Evolutionary conservation across 1,284 basidiomycete genomes (phyloP).

Genomic region (Ustilago sp.): DNA sequence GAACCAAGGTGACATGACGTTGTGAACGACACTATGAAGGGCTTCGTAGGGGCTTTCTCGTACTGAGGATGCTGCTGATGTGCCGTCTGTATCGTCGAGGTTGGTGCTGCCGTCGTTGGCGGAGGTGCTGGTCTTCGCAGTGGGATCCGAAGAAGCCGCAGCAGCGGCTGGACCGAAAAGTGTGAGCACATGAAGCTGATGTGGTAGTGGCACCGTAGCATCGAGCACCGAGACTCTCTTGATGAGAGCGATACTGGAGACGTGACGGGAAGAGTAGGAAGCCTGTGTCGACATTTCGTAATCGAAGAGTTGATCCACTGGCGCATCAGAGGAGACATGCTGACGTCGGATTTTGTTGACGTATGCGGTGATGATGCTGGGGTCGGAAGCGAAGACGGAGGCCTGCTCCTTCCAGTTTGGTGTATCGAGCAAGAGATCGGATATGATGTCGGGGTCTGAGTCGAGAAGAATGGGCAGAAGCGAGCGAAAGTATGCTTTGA

Average conservation of each 20-base stretch:
- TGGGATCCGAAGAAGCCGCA: slow-evolving; percentile 59
- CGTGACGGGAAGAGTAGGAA: slow-evolving; percentile 82
- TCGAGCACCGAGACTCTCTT: slow-evolving; percentile 89
- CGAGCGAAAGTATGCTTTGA: slow-evolving; percentile 48
- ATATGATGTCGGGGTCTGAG: slow-evolving; percentile 37
- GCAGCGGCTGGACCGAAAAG: slow-evolving; percentile 86
- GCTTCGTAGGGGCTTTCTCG: slow-evolving; percentile 83
- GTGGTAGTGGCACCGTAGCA: slow-evolving; percentile 79
- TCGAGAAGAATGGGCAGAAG: slow-evolving; percentile 53
- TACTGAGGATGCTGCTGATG: slow-evolving; percentile 35
- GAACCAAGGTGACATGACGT: slow-evolving; percentile 97
- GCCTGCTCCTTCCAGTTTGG: slow-evolving; percentile 53
- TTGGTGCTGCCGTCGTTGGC: slow-evolving; percentile 9
- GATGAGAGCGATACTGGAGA: slow-evolving; percentile 91
- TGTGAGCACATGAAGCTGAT: slow-evolving; percentile 91
- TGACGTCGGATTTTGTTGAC: slow-evolving; percentile 60
- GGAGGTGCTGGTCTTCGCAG: background rate
- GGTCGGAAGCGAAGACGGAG: slow-evolving; percentile 50
- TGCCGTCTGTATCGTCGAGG: slow-evolving; percentile 27
- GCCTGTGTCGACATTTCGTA: slow-evolving; percentile 81
- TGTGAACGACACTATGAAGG: slow-evolving; percentile 94
- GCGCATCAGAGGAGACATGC: slow-evolving; percentile 34
- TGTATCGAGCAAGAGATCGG: slow-evolving; percentile 41
- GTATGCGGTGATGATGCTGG: slow-evolving; percentile 54
- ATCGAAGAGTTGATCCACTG: slow-evolving; percentile 42